Percentiles rank a stretch among this genome's conserved stretches.
These are phyloP conservation scores for Eruca vesicaria DNA, from an alignment of 441 rosid species.

Conservation along the genomic window DNA sequence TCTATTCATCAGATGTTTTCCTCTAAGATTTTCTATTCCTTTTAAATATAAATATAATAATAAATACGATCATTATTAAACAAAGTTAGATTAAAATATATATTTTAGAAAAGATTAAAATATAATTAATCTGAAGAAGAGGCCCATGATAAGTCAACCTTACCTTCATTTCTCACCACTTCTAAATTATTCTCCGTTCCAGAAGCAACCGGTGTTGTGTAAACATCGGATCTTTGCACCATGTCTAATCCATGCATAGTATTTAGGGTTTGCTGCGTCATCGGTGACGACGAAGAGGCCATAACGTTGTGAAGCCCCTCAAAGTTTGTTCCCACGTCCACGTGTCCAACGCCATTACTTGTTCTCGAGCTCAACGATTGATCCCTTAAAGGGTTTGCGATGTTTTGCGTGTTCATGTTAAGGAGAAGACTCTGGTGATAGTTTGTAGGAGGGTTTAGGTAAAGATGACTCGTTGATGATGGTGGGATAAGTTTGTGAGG, in stretches of 20 bases:
- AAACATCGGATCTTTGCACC: conserved; percentile 35
- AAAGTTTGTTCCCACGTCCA: conserved; percentile 48
- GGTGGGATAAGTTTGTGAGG: conserved; percentile 18
- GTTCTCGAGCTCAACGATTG: conserved; percentile 19
- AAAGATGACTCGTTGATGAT: conserved; percentile 27
- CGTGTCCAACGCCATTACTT: conserved; percentile 34
- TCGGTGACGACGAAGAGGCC: conserved; percentile 4
- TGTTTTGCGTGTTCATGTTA: conserved; percentile 38
- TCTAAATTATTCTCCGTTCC: conserved; percentile 38
- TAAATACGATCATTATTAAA: conserved; percentile 13
- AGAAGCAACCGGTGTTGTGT: conserved; percentile 40
- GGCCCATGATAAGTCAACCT: conserved; percentile 78
- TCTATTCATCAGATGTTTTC: conserved; percentile 2
- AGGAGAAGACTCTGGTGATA: conserved; percentile 31
- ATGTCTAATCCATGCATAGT: conserved; percentile 6
- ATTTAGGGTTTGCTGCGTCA: conserved; percentile 22
- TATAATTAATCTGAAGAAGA: conserved; percentile 55
- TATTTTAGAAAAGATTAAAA: too few relatives aligned
- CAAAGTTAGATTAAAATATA: background rate
- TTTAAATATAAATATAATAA: background rate
- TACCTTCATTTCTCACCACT: conserved; percentile 44
- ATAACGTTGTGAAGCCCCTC: conserved; percentile 44
- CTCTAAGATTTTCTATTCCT: background rate
- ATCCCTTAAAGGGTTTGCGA: conserved; percentile 17
- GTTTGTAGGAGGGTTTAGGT: conserved; percentile 27